These are phyloP conservation scores for Calonectria fujianensis DNA, from an alignment of 2,329 filamentous ascomycete species.

Conservation along the genomic window DNA sequence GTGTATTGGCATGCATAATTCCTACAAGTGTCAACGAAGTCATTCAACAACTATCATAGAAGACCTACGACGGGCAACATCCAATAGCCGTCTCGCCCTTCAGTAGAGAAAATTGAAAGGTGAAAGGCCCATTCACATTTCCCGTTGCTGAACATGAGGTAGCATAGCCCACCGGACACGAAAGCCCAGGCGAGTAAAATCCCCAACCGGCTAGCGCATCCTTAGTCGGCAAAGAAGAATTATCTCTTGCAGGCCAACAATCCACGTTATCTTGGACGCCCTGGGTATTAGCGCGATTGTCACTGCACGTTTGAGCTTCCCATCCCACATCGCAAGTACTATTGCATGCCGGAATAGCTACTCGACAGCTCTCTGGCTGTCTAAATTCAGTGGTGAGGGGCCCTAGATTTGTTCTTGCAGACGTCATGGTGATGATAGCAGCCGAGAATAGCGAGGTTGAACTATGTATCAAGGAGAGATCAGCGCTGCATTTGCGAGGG, in stretches of 20 bases:
- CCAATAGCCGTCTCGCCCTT: background rate
- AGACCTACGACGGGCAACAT: constrained; percentile 1
- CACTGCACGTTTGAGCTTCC: background rate
- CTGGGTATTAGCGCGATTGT: background rate
- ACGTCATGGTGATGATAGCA: background rate
- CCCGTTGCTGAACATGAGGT: background rate
- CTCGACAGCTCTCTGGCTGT: background rate
- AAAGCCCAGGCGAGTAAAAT: background rate
- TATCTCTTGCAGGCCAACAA: background rate
- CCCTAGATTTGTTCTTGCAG: background rate
- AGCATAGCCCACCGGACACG: background rate
- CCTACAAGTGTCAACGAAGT: background rate
- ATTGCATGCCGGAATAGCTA: background rate
- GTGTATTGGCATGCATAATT: background rate
- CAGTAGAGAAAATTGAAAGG: constrained; percentile 9
- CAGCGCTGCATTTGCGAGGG: too few species aligned
- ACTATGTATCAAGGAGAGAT: too few species aligned
- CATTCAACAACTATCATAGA: background rate
- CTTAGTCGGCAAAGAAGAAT: background rate
- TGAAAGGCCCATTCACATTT: background rate
- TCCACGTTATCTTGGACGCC: background rate
- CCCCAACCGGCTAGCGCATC: background rate
- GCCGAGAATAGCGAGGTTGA: too few species aligned
- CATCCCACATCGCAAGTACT: background rate
- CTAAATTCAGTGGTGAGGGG: background rate